Evolutionary conservation across 208 protist genomes (phyloP).

Genomic region (Crithidia bombi): DNA sequence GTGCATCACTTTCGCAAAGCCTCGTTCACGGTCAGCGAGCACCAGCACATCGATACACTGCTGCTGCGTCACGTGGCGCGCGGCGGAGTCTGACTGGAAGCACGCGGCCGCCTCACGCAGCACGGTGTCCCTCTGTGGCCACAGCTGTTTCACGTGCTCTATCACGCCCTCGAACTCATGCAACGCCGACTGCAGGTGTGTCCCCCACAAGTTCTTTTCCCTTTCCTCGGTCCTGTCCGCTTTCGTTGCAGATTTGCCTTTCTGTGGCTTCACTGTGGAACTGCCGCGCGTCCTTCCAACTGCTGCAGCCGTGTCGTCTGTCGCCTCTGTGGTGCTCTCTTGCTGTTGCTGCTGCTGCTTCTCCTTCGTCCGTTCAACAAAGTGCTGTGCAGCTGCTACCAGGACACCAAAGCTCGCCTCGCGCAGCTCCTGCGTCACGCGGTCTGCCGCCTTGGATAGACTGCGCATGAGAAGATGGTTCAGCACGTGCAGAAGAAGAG

Average conservation of each 20-base stretch:
- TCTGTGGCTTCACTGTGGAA: constrained; percentile 3
- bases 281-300: not conserved
- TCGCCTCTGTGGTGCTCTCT: not conserved
- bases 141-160: constrained; percentile 37
- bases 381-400: constrained; percentile 57
- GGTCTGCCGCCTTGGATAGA: constrained; percentile 85
- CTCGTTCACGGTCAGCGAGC: constrained; percentile 27
- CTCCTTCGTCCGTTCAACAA: constrained; percentile 41
- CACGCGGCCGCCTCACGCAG: constrained; percentile 9
- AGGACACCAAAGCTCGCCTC: constrained; percentile 64
- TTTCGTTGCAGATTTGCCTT: not conserved
- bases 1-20: not conserved
- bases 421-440: constrained; percentile 73
- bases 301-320: not conserved
- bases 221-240: not conserved
- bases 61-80: constrained; percentile 27
- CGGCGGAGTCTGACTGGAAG: not conserved
- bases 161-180: constrained; percentile 52
- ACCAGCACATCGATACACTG: constrained; percentile 35
- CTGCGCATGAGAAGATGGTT: constrained; percentile 85
- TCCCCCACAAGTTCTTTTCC: constrained; percentile 56
- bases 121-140: constrained; percentile 22
- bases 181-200: constrained; percentile 56
- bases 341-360: constrained; percentile 33
- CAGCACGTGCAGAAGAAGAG: constrained; percentile 83